Evolutionary conservation across 2,329 filamentous ascomycete species (phyloP), one percentile per base, ranked within the genome.

Genomic region (Bipolaris bicolor): DNA sequence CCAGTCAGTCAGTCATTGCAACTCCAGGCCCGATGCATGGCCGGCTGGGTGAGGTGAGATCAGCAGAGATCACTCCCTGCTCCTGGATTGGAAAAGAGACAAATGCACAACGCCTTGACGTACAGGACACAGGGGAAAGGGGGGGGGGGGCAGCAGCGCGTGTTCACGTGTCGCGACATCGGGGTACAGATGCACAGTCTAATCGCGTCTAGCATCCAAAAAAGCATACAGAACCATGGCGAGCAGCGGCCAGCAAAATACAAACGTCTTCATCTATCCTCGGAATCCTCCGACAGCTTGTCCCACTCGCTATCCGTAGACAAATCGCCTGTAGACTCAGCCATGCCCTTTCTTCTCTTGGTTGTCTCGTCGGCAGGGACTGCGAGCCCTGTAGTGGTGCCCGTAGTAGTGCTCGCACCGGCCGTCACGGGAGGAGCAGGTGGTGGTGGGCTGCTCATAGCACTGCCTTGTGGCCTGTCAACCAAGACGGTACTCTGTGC

Each of bases 281-380:
- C 72, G n/a, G 72, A 73, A 46, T 72, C 76, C 58, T 78, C 80
- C 76, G 90, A 90, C 20, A 98, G 90, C 82, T 95, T 96, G 81
- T 97, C 94, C 94, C 94, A 98, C 79, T 98, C 94, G 71, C 94
- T 94, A 79, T 98, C 94, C 4, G 93, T 97, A 77, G 92, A 94
- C 60, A 82, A 70, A 62, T 86, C 83, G 10, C 82, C 83, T 9
- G 72, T 82, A 51, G 82, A 82, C 54, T 81, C 82, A 10, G 79
- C 76, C 54, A 78, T 67, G 61, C 63, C 80, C 67, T 70, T 76
- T 57, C 79, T 76, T 71, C 81, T 81, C 72, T 78, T 79, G 60
- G 81, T 31, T 44, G 77, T 77, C 31, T 75, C 73, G 34, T 76
- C 69, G 24, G 63, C 66, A 16, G 66, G 50, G 20, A 72, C 71